Evolutionary conservation across 371 early-diverging fungal genomes (phyloP).

Genomic region (Mucor piriformis): DNA sequence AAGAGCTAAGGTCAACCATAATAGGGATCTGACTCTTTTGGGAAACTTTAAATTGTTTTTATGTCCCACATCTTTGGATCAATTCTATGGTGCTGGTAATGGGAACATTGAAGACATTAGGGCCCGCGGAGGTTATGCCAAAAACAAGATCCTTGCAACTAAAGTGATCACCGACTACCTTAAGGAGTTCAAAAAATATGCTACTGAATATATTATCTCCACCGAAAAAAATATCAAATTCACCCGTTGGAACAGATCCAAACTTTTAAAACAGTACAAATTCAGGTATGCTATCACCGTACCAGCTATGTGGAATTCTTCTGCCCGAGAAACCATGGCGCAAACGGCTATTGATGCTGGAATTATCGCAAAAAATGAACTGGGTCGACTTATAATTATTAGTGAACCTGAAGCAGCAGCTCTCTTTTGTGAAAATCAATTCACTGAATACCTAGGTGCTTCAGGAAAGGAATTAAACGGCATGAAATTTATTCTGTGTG

Average conservation of each 20-base stretch:
- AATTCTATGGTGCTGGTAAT: neutral
- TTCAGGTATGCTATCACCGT: neutral
- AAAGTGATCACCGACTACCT: conserved; percentile 4
- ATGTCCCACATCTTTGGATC: neutral
- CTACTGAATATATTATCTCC: neutral
- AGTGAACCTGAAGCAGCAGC: conserved; percentile 51
- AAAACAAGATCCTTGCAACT: neutral
- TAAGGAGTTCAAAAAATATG: neutral
- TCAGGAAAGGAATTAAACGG: neutral
- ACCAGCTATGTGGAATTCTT: conserved; percentile 45
- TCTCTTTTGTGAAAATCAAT: conserved; percentile 29
- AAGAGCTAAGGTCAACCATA: neutral
- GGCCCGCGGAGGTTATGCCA: neutral
- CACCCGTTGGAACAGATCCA: neutral
- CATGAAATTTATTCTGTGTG: conserved; percentile 43
- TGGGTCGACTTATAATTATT: conserved; percentile 41
- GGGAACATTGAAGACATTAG: neutral
- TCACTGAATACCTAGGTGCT: neutral
- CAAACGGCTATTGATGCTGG: conserved; percentile 40
- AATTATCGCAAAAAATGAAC: conserved; percentile 30
- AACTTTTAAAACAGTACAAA: neutral
- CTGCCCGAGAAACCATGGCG: conserved; percentile 38
- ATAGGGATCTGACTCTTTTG: neutral
- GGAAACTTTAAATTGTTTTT: conserved; percentile 5
- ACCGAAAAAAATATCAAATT: neutral